Percentiles rank a stretch among this genome's conserved stretches.
These are phyloP conservation scores for Lathyrus oleraceus DNA, from an alignment of 306 rosid species.

Conservation along the genomic window DNA sequence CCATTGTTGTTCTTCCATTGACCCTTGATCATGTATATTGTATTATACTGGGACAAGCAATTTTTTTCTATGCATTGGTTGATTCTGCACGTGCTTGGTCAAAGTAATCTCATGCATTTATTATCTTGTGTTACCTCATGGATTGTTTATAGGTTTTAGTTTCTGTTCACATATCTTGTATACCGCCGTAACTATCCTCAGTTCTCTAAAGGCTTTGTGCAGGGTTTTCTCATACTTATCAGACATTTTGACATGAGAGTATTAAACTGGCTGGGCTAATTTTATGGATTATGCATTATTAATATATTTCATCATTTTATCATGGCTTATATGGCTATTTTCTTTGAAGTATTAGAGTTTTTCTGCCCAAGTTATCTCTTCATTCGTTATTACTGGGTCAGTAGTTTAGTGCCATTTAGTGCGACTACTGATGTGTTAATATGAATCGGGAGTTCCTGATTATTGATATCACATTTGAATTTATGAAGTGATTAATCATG, in stretches of 20 bases:
- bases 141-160: conserved; percentile 1
- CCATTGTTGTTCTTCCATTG: conserved; percentile 13
- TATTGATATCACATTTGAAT: conserved; percentile 22
- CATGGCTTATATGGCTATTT: conserved; percentile 1
- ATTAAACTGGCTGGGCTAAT: neutral
- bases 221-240: conserved; percentile 5
- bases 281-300: conserved; percentile 3
- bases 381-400: neutral
- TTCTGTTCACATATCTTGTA: neutral
- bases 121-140: conserved; percentile 6
- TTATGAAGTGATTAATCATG: neutral
- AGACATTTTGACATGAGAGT: conserved; percentile 6
- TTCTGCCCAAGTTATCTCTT: conserved; percentile 16
- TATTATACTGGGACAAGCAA: neutral
- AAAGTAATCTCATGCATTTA: conserved; percentile 19
- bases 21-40: neutral
- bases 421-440: conserved; percentile 2
- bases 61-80: conserved; percentile 6
- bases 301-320: neutral
- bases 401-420: neutral
- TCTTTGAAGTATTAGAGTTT: conserved; percentile 14
- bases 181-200: neutral
- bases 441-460: conserved; percentile 20
- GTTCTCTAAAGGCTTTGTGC: conserved; percentile 18
- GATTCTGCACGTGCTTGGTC: neutral